These are phyloP conservation scores for Botrytis fabae DNA, from an alignment of 2,329 filamentous ascomycete genomes.

Conservation along the genomic window DNA sequence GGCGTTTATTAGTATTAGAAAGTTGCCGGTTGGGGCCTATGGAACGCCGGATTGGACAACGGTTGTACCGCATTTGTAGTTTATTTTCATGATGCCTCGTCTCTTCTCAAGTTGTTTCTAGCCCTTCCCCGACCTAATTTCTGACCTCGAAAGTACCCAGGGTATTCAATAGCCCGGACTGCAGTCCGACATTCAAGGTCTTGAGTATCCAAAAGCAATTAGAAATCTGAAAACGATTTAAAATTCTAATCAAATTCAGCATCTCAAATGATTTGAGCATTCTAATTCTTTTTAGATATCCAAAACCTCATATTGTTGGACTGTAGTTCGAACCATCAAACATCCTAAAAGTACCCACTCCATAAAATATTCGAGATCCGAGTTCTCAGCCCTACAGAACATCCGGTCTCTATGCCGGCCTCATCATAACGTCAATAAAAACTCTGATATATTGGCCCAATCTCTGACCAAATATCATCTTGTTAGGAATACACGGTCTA, in stretches of 20 bases:
- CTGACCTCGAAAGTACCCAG: no score
- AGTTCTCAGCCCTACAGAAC: not conserved
- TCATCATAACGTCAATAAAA: not conserved
- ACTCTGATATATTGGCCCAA: not conserved
- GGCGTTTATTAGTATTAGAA: slow-evolving; percentile 12
- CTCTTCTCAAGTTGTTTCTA: no score
- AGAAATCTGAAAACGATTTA: no score
- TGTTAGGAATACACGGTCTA: not conserved
- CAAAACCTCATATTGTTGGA: no score
- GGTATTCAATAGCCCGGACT: no score
- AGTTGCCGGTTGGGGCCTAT: slow-evolving; percentile 6
- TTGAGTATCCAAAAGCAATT: no score
- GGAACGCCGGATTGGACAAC: slow-evolving; percentile 10
- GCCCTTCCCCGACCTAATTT: no score
- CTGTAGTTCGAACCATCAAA: no score
- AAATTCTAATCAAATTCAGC: no score
- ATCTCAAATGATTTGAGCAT: no score
- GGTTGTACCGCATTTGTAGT: not conserved
- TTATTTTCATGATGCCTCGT: not conserved
- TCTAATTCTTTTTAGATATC: no score
- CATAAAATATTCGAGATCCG: not conserved
- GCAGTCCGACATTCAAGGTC: no score
- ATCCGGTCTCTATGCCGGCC: not conserved
- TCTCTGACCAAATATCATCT: not conserved
- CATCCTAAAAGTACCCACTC: not conserved